Evolutionary conservation across 306 rosid species (phyloP), one percentile per base, ranked within the genome.

Genomic region (Hippophae rhamnoides): DNA sequence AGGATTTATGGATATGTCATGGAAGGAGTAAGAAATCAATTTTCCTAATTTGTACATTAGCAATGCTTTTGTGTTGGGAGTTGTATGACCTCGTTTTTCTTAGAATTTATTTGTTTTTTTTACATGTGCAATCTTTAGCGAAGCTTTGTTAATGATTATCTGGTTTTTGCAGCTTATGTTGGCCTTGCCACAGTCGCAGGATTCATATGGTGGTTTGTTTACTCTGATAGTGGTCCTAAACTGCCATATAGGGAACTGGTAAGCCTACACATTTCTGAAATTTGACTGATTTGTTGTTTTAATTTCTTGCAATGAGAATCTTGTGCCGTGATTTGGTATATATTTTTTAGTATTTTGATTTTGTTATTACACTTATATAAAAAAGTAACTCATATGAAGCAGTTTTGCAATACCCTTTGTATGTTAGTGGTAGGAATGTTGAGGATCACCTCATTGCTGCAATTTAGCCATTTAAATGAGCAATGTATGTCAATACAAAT

Each of bases 161-260:
- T 84, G 68, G 49, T 71, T 77, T 44, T 61, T 78, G 87, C 96
- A 90, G 98, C 95, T 73, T 90, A 90, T 83, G 98, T 90, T 61
- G 98, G 98, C 64, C 84, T 87, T 57, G 96, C 96, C 8, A 92
- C 98, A 3, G 69, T 92, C 79, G 96, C 89, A 9, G 98, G 98
- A 61, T 92, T 92, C 61, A 82, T 92, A 68, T 92, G 98, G 98
- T 92, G 98, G 98, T 92, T 85, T 83, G 70, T 92, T 62, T 92
- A 85, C 64, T 77, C 93, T 55, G 96, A 83, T 47, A 68, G 62
- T n/a, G 98, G 98, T 68, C 98, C 98, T 51, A 83, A 83, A 73
- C 77, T 92, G 27, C 94, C 83, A 45, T 92, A 92, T 59, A 9
- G 76, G 44, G 98, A 92, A 74, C 69, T 92, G 87, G 98, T 90